phyloP scores from a whole-genome alignment of 768 basidiomycete genomes.

The Tephrocybe sp. region DNA sequence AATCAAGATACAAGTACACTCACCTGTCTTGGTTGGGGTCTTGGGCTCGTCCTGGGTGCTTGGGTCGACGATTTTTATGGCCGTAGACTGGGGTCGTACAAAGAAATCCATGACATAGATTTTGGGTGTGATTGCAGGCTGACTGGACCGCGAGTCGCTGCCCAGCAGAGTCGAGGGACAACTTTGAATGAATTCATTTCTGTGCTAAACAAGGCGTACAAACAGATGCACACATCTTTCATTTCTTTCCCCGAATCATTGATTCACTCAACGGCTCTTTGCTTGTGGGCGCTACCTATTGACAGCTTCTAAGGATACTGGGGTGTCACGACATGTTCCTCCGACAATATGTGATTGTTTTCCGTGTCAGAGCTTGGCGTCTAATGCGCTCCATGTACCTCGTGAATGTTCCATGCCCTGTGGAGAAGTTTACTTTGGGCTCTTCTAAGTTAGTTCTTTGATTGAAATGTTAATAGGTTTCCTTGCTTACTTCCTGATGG shows the following conservation, averaged over 20 bases:
- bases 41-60: slow-evolving; percentile 41
- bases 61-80: slow-evolving; percentile 73
- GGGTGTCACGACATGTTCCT: too few species aligned
- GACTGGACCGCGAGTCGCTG: slow-evolving; percentile 17
- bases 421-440: too few species aligned
- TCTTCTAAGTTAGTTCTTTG: too few species aligned
- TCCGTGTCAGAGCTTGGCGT: too few species aligned
- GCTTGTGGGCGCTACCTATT: background rate
- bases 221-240: slow-evolving; percentile 7
- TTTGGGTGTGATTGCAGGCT: slow-evolving; percentile 1
- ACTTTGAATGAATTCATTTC: slow-evolving; percentile 1
- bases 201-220: slow-evolving; percentile 7
- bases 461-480: too few species aligned
- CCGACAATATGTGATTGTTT: too few species aligned
- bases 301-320: too few species aligned
- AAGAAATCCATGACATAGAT: slow-evolving; percentile 61
- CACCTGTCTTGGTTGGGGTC: slow-evolving; percentile 53
- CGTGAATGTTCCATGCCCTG: too few species aligned
- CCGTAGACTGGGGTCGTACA: slow-evolving; percentile 57
- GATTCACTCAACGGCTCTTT: too few species aligned
- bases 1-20: slow-evolving; percentile 22
- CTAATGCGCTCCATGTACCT: too few species aligned
- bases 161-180: slow-evolving; percentile 17
- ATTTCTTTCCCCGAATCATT: background rate
- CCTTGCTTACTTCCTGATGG: too few species aligned